Evolutionary conservation across 2,329 filamentous ascomycete species (phyloP), one percentile per base, ranked within the genome.

Genomic region (Fusarium sp.): DNA sequence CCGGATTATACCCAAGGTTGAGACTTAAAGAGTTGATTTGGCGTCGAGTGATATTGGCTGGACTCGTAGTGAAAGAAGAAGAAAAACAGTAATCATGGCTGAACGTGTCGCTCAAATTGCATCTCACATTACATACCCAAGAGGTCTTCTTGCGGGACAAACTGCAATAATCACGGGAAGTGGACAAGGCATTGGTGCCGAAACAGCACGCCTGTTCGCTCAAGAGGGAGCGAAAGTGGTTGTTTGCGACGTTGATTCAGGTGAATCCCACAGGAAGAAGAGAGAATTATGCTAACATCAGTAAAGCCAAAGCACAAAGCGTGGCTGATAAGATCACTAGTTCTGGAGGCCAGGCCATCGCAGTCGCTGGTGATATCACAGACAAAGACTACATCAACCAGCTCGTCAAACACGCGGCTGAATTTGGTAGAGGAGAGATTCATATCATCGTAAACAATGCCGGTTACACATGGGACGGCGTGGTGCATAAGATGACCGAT

Each of bases 91-190:
- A 38, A 56, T 15, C 29, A 56, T 56, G 42, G 42, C 42, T 56
- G 42, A 47, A 47, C 53, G 42, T 22, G 18, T 56, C n/a, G 53
- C 53, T 47, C 53, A 38, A 38, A 56, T 56, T 8, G 42, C 22
- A 10, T 47, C 53, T 20, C 53, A 56, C 14, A 34, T 55, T 34
- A 38, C 42, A 0, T 56, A 56, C 53, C 53, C 42, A 18, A 38
- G 14, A 46, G 42, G 53, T 27, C 29, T 56, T 56, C 53, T 56
- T 14, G 22, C 18, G 9, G 42, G 42, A 22, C 42, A 47, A 34
- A 56, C 53, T 6, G 44, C 54, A 11, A 50, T 57, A n/a, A 50
- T 57, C 15, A 57, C 54, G 2, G 54, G 44, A 4, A 38, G 43
- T 16, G 54, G 43, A 6, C 44, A 57, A 20, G 54, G 54, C 2